Evolutionary conservation across 495 filamentous ascomycete species (phyloP).

Genomic region (Mytilinidion resinicola): DNA sequence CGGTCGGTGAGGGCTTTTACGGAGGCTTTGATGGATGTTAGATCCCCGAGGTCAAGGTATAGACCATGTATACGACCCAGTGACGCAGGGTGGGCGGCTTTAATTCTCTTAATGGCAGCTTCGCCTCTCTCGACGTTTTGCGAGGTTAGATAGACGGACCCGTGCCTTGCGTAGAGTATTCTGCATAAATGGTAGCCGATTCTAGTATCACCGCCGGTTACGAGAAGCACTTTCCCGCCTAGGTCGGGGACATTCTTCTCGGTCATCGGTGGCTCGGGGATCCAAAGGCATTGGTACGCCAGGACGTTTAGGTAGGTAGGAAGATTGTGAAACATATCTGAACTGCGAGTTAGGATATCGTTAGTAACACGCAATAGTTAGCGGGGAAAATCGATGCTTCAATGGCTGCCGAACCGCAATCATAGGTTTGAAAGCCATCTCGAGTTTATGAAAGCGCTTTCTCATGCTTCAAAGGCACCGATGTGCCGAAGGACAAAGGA

Average conservation of each 20-base stretch:
- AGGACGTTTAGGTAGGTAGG: too few relatives aligned
- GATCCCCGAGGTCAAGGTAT: neutral
- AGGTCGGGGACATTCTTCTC: slow-evolving; percentile 7
- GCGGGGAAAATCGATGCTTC: too few relatives aligned
- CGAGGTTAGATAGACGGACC: slow-evolving; percentile 36
- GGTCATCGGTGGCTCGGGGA: slow-evolving; percentile 5
- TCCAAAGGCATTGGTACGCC: too few relatives aligned
- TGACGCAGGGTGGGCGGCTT: neutral
- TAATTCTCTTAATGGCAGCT: slow-evolving; percentile 1
- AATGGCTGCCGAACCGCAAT: too few relatives aligned
- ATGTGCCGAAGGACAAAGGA: too few relatives aligned
- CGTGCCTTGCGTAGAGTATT: slow-evolving; percentile 35
- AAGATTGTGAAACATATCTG: too few relatives aligned
- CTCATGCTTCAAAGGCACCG: too few relatives aligned
- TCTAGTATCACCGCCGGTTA: slow-evolving; percentile 37
- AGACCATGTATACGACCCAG: neutral
- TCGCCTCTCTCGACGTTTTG: slow-evolving; percentile 12
- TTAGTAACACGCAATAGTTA: too few relatives aligned
- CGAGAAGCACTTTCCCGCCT: slow-evolving; percentile 16
- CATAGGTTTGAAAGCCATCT: too few relatives aligned
- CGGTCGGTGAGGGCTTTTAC: neutral
- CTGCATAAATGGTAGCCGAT: slow-evolving; percentile 37
- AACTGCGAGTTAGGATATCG: too few relatives aligned
- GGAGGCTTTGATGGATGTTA: neutral
- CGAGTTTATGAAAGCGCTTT: too few relatives aligned